Evolutionary conservation across 1,284 basidiomycete species (phyloP), one percentile per base, ranked within the genome.

Genomic region (Cutaneotrichosporon sp.): DNA sequence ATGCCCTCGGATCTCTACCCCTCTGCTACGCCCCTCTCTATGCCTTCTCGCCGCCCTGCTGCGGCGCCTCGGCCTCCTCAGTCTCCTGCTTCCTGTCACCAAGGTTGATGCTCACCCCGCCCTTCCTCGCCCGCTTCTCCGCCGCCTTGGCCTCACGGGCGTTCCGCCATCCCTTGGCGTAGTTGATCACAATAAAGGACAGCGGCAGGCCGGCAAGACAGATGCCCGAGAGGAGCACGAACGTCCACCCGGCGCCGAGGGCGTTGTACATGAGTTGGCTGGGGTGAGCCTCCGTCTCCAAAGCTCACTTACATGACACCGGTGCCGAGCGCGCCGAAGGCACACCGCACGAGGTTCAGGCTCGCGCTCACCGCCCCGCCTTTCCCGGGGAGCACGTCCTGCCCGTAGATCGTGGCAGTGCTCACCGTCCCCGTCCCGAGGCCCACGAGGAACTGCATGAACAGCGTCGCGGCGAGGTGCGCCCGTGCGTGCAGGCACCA

Each of bases 331-430:
- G 79, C 78, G 7, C 75, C 79, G 29, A 80, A 73, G 1, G 78
- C 59, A 55, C 79, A 80, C 25, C 79, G 69, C 1, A 78, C 72
- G 9, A 80, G 68, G 57, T 80, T 79, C 57, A 79, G 68, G 68
- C 73, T 73, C 31, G 76, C 78, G 4, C 74, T 76, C 20, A 78
- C 75, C 0, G 79, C 74, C 3, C 77, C 78, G 14, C 78, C 77
- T 51, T 71, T 66, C 3, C 74, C 73, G 1, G 77, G 75, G 27
- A 71, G 61, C 20, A 79, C 29, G 64, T 80, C 79, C 50, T 79
- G 75, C 4, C 74, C 75, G 54, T 77, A 79, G 9, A 79, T 67
- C 5, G 74, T 76, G 1, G 69, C 74, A 10, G 64, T 67, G 29
- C 64, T 68, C 29, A 74, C 70, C 2, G 68, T 69, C 2, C 70